Base-by-base conservation (phyloP, 441 rosid genomes). In the Populus hybrid region DNA sequence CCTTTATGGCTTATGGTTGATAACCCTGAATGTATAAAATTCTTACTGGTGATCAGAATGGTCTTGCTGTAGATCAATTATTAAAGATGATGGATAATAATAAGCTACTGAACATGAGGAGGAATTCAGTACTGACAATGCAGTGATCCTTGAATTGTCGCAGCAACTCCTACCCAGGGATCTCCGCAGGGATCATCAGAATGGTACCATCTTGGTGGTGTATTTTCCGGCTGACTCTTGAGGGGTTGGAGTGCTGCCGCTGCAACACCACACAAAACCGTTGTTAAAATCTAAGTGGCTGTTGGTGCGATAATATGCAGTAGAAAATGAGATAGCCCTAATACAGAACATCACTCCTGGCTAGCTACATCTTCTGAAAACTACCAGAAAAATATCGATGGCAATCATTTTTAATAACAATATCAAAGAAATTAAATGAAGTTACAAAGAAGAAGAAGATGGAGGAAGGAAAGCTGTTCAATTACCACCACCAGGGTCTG, bases 1-100 rank as follows among this genome's bases (percentile, higher is more conserved):
- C 98, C 98, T 79, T 81, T 84, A 28, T 94, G 90, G 30, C 92
- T 88, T 93, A 93, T 88, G 69, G 92, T 88, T 79, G 94, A 92
- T 71, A 96, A 79, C 86, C 82, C 98, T 94, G 86, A 75, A 80
- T 74, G 66, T 21, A 16, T 4, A 16, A 21, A 34, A 2, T 3
- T 20, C 10, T 53, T 10, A 18, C 7, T 18, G 35, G 8, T 8
- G 35, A 68, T 28, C 32, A 12, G 32, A 53, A 53, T 53, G 61
- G 6, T 34, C 42, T 34, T 35, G 35, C 21, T 36, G 1, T 0
- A 6, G 9, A 68, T 18, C 21, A 30, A 16, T 26, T 20, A 6
- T 20, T 18, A 20, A 10, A 68, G n/a, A 14, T 6, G 20, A 9
- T 34, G 38, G 16, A 28, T 34, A 14, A 32, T 68, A 18, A 14